Evolutionary conservation across 2,329 filamentous ascomycete species (phyloP), one percentile per base, ranked within the genome.

Genomic region (Trichoderma simmonsii): DNA sequence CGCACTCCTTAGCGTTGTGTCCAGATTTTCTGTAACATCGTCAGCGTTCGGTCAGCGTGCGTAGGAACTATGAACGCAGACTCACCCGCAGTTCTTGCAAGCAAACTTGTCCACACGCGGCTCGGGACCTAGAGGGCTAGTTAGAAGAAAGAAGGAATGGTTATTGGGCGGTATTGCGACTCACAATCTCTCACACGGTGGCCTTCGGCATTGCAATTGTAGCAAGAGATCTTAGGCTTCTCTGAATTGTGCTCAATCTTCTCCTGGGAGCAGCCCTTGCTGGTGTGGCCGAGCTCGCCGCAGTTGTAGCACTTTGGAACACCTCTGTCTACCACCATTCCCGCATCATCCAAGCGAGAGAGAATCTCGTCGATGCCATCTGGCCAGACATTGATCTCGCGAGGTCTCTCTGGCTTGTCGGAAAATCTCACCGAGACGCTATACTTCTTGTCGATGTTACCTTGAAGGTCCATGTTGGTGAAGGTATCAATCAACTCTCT

Each of bases 401-500:
- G 87, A 34, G 87, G 87, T 3, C 89, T 87, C 24, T 82, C 79
- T 0, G 91, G 87, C 74, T 88, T 88, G 36, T 85, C 80, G 1
- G 84, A 85, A 75, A 90, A 89, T 63, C 91, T 88, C 77, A 90
- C 89, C 0, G 87, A 88, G 64, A 93, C 83, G 1, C 86, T 86
- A 75, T 87, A 93, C 78, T 89, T 90, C 80, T 89, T 90, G 71
- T 86, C 86, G 24, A 91, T 82, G 73, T 91, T 88, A 6, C 91
- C 91, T 77, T 93, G 90, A 1, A 93, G 82, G 74, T 93, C 90
- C 88, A 93, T 91, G 80, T 92, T 91, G 73, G 89, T 92, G 75
- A 90, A 86, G 6, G 89, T 88, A 1, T 81, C 77, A 0, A 92
- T 79, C 6, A 85, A 79, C 39, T 86, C 81, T 74, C 88, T 86